A percentile compares a stretch with the other conserved stretches of the same genome.
Evolutionary conservation across 1,284 basidiomycete species (phyloP).

Genomic region (Afroboletus lepidellus): DNA sequence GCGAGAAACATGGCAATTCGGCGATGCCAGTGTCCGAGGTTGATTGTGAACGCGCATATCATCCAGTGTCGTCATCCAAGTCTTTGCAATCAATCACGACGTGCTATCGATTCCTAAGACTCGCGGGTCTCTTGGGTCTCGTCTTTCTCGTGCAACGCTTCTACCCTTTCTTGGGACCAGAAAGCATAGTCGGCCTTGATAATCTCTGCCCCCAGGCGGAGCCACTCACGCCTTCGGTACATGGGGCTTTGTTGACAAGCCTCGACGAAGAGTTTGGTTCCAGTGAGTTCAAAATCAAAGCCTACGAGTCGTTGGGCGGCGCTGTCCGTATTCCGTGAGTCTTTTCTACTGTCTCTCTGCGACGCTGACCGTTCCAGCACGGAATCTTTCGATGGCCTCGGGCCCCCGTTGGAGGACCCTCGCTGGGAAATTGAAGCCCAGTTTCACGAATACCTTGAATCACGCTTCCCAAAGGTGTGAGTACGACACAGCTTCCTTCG

Average conservation of each 20-base stretch:
- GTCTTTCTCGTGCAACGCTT: conserved; percentile 6
- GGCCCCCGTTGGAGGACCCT: conserved; percentile 41
- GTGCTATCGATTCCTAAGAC: not conserved
- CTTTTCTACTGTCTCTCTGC: not conserved
- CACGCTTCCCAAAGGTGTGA: conserved; percentile 42
- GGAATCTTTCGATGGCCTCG: conserved; percentile 43
- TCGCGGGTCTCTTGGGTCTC: conserved; percentile 12
- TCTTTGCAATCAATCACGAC: not conserved
- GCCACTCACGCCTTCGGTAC: conserved; percentile 29
- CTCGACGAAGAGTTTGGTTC: conserved; percentile 37
- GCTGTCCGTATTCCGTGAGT: conserved; percentile 46
- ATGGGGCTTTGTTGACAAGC: conserved; percentile 31
- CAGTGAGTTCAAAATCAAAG: conserved; percentile 38
- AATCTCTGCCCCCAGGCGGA: conserved; percentile 34
- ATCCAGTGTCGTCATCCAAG: not conserved
- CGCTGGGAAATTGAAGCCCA: conserved; percentile 44
- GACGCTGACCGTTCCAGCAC: conserved; percentile 23
- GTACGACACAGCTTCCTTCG: conserved; percentile 6
- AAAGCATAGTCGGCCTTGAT: conserved; percentile 1
- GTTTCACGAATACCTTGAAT: conserved; percentile 44
- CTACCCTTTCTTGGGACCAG: conserved; percentile 2
- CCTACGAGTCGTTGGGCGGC: conserved; percentile 42
- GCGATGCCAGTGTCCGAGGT: not conserved
- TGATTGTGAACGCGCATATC: conserved; percentile 15
- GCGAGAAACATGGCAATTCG: not conserved